Conservation (phyloP, 148 eudicot genomes). For the Spergularia bocconei region DNA sequence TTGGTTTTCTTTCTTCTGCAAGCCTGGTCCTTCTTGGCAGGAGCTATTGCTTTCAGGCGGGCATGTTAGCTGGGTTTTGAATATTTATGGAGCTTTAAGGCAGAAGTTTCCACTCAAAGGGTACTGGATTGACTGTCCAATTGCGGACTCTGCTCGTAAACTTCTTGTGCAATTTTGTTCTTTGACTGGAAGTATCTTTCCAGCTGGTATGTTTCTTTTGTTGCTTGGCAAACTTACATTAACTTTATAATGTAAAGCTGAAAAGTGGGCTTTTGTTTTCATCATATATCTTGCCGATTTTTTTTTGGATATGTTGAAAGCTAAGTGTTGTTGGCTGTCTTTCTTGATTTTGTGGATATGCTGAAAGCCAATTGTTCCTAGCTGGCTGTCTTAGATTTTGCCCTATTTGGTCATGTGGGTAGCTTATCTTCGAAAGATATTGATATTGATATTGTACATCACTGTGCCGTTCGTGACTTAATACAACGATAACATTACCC, state of each 20-base stretch:
- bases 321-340: neutral
- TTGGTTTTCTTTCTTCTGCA: slow-evolving; percentile 33
- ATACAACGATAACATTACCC: too few relatives aligned
- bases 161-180: slow-evolving; percentile 87
- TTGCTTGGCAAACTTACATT: slow-evolving; percentile 6
- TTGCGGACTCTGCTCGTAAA: slow-evolving; percentile 94
- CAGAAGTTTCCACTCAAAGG: slow-evolving; percentile 69
- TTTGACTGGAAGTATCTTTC: slow-evolving; percentile 76
- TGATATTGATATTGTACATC: neutral
- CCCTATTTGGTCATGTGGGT: neutral
- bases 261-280: neutral
- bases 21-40: slow-evolving; percentile 94
- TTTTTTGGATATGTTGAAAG: neutral
- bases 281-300: slow-evolving; percentile 4
- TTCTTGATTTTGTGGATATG: neutral
- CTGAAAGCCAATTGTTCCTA: neutral
- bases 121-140: slow-evolving; percentile 96
- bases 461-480: too few relatives aligned
- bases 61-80: slow-evolving; percentile 79
- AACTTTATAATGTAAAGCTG: neutral
- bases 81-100: slow-evolving; percentile 75
- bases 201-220: slow-evolving; percentile 51
- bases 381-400: neutral
- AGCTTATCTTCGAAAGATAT: neutral
- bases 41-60: slow-evolving; percentile 74